Conservation (phyloP, 768 basidiomycete genomes). For the Inosperma sp. region DNA sequence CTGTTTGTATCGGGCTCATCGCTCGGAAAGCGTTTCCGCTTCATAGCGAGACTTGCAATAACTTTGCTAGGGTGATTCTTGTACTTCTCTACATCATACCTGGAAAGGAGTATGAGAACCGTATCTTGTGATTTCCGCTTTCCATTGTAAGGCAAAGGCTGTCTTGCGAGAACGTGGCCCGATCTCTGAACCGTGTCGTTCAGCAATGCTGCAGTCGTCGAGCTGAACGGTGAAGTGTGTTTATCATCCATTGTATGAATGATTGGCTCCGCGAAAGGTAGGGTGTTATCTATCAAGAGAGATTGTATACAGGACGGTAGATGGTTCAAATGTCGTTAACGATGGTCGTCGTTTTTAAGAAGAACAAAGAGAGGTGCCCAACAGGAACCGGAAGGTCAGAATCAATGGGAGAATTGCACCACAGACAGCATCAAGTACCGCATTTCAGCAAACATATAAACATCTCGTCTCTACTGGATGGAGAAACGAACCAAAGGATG, state of each 20-base stretch:
- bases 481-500: too few species aligned
- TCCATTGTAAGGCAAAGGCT: constrained; percentile 71
- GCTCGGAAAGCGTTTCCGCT: constrained; percentile 47
- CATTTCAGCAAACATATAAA: too few species aligned
- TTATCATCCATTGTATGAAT: constrained; percentile 30
- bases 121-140: constrained; percentile 53
- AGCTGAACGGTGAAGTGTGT: constrained; percentile 30
- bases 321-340: constrained; percentile 6
- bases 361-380: constrained; percentile 72
- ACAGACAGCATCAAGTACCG: too few species aligned
- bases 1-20: constrained; percentile 33
- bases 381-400: too few species aligned
- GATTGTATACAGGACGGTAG: constrained; percentile 32
- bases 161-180: constrained; percentile 34
- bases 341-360: constrained; percentile 44
- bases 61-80: constrained; percentile 55
- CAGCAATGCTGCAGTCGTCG: constrained; percentile 25
- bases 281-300: constrained; percentile 21
- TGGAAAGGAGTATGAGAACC: constrained; percentile 62
- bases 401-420: too few species aligned
- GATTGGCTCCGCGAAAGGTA: constrained; percentile 25
- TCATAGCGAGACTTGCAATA: constrained; percentile 44
- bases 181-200: constrained; percentile 31
- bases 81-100: constrained; percentile 56
- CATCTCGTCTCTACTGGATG: too few species aligned